Base-by-base conservation (phyloP, 495 filamentous ascomycete species). In the Mytilinidion resinicola region DNA sequence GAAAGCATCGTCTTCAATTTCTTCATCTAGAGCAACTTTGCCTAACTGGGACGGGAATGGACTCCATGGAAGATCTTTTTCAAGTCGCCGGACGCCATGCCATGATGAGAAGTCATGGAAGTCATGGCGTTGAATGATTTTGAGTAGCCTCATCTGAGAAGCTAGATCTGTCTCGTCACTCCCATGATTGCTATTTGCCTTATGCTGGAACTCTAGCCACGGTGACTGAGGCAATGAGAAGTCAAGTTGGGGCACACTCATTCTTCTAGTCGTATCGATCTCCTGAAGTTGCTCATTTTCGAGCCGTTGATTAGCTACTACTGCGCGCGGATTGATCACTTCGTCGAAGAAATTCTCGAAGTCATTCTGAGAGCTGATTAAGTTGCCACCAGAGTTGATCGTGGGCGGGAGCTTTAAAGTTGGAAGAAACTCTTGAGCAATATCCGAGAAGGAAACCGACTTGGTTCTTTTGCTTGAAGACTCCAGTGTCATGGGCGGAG, bases 251-350 rank as follows among this genome's bases (percentile, higher is more conserved):
- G 84, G 85, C 17, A 87, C 76, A 25, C 74, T 60, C 15, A 86
- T 70, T 53, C 86, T 75, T 34, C 73, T 72, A 9, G 76, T 79
- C 0, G 81, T 77, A 54, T 85, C 84, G 4, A 74, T 76, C 49
- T 80, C 75, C 38, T 81, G 72, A 19, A 88, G 72, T 43, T 79
- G 79, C 65, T 88, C 85, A 56, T 88, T 84, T 57, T 83, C 82
- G 8, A 81, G 60, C 8, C 64, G 67, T 37, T 69, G 70, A 54
- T 70, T 76, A 25, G 72, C 74, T 11, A 67, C 63, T 39, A 65
- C 63, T 19, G 76, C 80, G 12, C 72, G 67, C n/a, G 78, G 74
- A 33, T 70, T 64, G n/a, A 87, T 68, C 14, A 70, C 53, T 14
- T 73, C 61, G 4, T 69, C 63, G 21, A 79, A 71, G 46, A 79